phyloP scores from a whole-genome alignment of 805 yeast species.

The Myxozyma geophila region DNA sequence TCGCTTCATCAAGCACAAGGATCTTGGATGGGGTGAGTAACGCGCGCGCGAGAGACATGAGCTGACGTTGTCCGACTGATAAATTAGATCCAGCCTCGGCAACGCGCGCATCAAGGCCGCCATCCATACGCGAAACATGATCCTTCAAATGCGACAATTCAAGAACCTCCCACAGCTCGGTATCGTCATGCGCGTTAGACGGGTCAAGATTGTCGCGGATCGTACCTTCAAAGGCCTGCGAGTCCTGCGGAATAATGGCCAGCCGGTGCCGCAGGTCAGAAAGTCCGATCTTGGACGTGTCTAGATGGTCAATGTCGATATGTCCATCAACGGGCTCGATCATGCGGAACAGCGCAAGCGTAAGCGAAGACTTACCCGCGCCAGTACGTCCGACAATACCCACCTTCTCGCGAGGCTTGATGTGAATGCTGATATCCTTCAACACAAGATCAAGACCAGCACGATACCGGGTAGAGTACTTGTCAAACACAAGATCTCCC shows the following conservation, averaged over 20 bases:
- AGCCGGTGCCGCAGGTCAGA: constrained; percentile 75
- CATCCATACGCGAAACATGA: constrained; percentile 61
- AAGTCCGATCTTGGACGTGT: constrained; percentile 71
- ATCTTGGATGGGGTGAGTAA: constrained; percentile 74
- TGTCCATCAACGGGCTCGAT: constrained; percentile 77
- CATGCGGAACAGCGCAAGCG: constrained; percentile 81
- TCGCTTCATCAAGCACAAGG: constrained; percentile 84
- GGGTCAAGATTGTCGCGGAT: constrained; percentile 89
- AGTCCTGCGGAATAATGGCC: constrained; percentile 91
- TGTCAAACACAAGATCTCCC: constrained; percentile 68
- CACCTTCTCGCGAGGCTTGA: constrained; percentile 78
- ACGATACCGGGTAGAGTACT: constrained; percentile 85
- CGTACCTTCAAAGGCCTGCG: constrained; percentile 88
- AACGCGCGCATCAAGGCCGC: constrained; percentile 60
- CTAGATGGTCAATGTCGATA: constrained; percentile 71
- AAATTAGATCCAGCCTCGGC: constrained; percentile 84
- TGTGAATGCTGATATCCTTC: constrained; percentile 64
- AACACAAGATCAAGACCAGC: constrained; percentile 79
- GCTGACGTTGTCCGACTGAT: constrained; percentile 86
- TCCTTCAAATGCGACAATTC: constrained; percentile 76
- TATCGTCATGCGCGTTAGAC: constrained; percentile 65
- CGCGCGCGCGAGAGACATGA: constrained; percentile 83
- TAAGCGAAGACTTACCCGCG: constrained; percentile 89
- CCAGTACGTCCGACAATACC: constrained; percentile 98
- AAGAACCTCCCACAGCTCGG: constrained; percentile 80